phyloP scores from a whole-genome alignment of 164 flowering plant species.

The Chimonanthus praecox region DNA sequence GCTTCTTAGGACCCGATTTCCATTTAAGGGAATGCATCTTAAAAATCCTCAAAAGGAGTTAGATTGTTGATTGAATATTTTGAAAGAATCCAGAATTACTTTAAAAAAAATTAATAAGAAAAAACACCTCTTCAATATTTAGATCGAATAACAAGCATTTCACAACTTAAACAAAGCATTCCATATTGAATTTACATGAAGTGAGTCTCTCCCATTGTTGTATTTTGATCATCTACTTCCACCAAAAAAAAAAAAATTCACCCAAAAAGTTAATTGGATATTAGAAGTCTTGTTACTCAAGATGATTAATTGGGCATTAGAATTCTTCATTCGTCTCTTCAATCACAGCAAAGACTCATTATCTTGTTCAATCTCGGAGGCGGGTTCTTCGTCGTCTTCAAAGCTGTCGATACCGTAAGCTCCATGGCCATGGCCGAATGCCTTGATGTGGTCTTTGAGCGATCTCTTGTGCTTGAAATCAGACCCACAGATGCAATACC shows the following conservation, averaged over 20 bases:
- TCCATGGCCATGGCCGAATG: constrained; percentile 75
- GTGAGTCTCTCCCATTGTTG: constrained; percentile 14
- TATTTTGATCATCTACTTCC: constrained; percentile 6
- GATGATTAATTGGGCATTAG: neutral
- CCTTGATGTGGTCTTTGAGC: constrained; percentile 77
- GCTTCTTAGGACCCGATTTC: neutral
- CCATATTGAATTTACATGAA: constrained; percentile 19
- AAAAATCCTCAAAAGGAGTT: neutral
- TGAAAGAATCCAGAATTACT: neutral
- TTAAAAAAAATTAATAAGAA: too few species aligned
- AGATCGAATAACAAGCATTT: neutral
- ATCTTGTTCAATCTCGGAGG: constrained; percentile 77
- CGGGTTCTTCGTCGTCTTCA: constrained; percentile 73
- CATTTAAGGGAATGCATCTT: neutral
- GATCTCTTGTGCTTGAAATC: constrained; percentile 49
- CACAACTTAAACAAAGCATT: neutral
- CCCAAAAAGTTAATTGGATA: constrained; percentile 1
- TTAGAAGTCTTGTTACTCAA: neutral
- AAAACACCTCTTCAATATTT: neutral
- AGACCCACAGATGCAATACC: too few species aligned
- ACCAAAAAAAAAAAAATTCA: neutral
- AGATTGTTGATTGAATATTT: neutral
- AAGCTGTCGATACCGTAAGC: constrained; percentile 57
- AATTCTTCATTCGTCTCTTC: neutral
- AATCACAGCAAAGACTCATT: constrained; percentile 37